Evolutionary conservation across 163 green algal species (phyloP).

Genomic region (Prototheca stagnorum): DNA sequence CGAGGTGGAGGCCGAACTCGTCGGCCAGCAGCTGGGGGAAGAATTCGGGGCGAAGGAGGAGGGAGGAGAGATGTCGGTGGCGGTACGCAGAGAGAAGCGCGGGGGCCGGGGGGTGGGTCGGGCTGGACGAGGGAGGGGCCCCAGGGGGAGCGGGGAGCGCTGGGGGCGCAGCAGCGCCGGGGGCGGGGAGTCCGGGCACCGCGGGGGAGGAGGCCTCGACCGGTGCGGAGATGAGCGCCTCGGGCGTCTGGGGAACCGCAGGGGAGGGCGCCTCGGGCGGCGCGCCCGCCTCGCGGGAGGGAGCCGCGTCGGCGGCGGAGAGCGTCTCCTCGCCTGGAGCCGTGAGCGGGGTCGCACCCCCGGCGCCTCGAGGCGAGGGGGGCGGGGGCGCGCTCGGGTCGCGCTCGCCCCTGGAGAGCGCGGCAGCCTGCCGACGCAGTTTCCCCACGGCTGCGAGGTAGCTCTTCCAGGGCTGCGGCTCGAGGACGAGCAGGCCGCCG

Average conservation of each 20-base stretch:
- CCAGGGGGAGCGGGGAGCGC: too few species aligned
- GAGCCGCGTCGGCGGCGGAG: too few species aligned
- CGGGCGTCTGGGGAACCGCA: background rate
- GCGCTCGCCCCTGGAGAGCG: background rate
- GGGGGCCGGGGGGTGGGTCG: background rate
- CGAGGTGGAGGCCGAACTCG: slow-evolving; percentile 20
- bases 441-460: slow-evolving; percentile 61
- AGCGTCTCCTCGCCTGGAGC: background rate
- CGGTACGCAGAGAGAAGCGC: background rate
- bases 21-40: slow-evolving; percentile 20
- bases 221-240: background rate
- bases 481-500: slow-evolving; percentile 70
- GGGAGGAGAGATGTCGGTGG: background rate
- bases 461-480: slow-evolving; percentile 80
- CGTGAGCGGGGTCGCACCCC: background rate
- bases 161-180: background rate
- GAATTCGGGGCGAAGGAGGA: slow-evolving; percentile 23
- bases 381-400: too few species aligned
- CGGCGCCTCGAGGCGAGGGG: background rate
- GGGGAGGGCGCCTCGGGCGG: background rate
- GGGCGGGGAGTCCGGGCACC: background rate
- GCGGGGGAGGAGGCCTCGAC: background rate
- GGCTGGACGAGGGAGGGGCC: background rate
- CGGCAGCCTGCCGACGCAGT: slow-evolving; percentile 1
- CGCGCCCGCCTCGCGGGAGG: background rate